Percentiles rank a stretch among this genome's conserved stretches.
These are phyloP conservation scores for Groenewaldozyma tartarivorans DNA, from an alignment of 805 yeast species.

Conservation along the genomic window DNA sequence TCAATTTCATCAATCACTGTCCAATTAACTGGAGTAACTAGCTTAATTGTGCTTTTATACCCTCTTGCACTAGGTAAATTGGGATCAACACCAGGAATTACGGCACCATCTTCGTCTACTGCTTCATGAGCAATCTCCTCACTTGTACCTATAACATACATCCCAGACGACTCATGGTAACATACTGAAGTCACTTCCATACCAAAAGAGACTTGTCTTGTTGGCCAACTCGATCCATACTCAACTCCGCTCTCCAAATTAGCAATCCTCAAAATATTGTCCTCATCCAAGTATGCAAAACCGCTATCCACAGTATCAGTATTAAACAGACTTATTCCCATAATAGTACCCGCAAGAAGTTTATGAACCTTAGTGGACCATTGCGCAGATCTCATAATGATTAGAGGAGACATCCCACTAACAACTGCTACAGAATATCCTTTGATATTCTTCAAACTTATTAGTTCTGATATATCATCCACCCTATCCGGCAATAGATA, in stretches of 20 bases:
- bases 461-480: conserved; percentile 26
- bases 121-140: conserved; percentile 52
- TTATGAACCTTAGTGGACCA: conserved; percentile 57
- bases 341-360: conserved; percentile 49
- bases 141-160: conserved; percentile 54
- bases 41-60: conserved; percentile 49
- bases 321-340: conserved; percentile 42
- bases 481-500: not conserved
- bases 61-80: conserved; percentile 45
- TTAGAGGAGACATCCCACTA: conserved; percentile 65
- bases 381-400: conserved; percentile 54
- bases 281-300: conserved; percentile 61
- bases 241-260: conserved; percentile 12
- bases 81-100: conserved; percentile 43
- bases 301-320: conserved; percentile 33
- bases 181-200: conserved; percentile 57
- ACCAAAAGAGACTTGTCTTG: conserved; percentile 31
- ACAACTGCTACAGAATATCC: conserved; percentile 51
- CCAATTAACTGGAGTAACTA: conserved; percentile 73
- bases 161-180: conserved; percentile 57
- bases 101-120: conserved; percentile 64
- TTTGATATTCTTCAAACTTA: conserved; percentile 46
- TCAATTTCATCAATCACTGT: conserved; percentile 60
- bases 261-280: conserved; percentile 53
- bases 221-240: conserved; percentile 11